phyloP scores from a whole-genome alignment of 202 grass and related monocot species.

The Setaria italica region DNA sequence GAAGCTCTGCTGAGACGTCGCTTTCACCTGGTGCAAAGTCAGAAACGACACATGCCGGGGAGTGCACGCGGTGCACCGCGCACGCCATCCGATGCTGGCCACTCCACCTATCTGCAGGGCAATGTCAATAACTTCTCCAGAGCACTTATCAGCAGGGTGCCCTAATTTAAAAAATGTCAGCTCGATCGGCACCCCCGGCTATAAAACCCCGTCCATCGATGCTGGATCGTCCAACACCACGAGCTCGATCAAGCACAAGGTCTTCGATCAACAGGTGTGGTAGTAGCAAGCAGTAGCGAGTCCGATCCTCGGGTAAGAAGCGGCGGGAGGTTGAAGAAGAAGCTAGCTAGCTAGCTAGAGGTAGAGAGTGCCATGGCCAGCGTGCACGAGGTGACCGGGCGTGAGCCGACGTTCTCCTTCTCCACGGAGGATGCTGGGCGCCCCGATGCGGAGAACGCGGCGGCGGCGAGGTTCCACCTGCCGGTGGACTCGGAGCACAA shows the following conservation, averaged over 20 bases:
- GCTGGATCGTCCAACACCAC: too few species aligned
- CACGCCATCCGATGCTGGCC: too few species aligned
- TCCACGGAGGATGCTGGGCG: constrained; percentile 13
- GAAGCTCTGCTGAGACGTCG: too few species aligned
- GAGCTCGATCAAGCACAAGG: too few species aligned
- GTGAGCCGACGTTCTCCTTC: constrained; percentile 55
- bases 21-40: too few species aligned
- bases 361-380: neutral
- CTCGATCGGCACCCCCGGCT: neutral
- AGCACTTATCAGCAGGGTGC: neutral
- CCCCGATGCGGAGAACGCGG: neutral
- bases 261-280: too few species aligned
- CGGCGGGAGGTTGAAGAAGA: neutral
- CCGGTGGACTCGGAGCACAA: constrained; percentile 91
- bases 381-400: constrained; percentile 55
- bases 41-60: neutral
- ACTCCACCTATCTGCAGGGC: too few species aligned
- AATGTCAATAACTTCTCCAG: too few species aligned
- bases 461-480: constrained; percentile 48
- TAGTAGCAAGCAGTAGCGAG: too few species aligned
- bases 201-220: neutral
- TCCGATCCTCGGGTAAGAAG: too few species aligned
- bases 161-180: neutral
- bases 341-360: too few species aligned
- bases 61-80: too few species aligned